Evolutionary conservation across 1,284 basidiomycete species (phyloP), one percentile per base, ranked within the genome.

Genomic region (Trichosporon asahii): DNA sequence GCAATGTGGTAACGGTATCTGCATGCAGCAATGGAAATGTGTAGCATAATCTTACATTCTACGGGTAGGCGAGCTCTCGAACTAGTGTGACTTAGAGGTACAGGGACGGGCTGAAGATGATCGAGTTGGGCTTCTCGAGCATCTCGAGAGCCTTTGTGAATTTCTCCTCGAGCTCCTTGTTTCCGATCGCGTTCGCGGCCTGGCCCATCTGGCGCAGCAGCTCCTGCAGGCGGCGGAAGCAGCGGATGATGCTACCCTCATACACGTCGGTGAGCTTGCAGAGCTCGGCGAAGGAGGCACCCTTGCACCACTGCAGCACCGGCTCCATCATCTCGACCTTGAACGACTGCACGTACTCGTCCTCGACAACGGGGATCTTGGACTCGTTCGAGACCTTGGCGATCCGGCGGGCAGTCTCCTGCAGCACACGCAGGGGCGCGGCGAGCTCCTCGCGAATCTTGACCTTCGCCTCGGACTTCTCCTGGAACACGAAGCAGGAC

Each of bases 281-380:
- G 71, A 98, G 95, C 49, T 99, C 95, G 0, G 92, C 86, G 84
- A 99, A 99, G 37, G 93, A 93, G n/a, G 94, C 92, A 1, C 97
- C 97, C 37, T 93, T 90, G 85, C 96, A 99, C 97, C 97, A 99
- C 76, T 95, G 91, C 70, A 95, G 87, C 23, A 99, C 96, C 4
- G 92, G 91, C 76, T 98, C 96, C 94, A 98, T 98, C 70, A 99
- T 88, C 80, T 98, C 96, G 31, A 98, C 94, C 83, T 98, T 98
- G 90, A 99, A 99, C 18, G 90, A 91, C 74, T 98, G 87, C 1
- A 99, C 94, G 80, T 99, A 99, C 73, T 98, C 94, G 70, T 98
- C 92, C 82, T 99, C 96, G 68, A 93, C 90, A 46, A 99, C 81
- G 0, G 90, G 85, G 5, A 99, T 86, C 79, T 97, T 96, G 53